These are phyloP conservation scores for Themeda triandra DNA, from an alignment of 176 grass and related monocot species.

Conservation along the genomic window DNA sequence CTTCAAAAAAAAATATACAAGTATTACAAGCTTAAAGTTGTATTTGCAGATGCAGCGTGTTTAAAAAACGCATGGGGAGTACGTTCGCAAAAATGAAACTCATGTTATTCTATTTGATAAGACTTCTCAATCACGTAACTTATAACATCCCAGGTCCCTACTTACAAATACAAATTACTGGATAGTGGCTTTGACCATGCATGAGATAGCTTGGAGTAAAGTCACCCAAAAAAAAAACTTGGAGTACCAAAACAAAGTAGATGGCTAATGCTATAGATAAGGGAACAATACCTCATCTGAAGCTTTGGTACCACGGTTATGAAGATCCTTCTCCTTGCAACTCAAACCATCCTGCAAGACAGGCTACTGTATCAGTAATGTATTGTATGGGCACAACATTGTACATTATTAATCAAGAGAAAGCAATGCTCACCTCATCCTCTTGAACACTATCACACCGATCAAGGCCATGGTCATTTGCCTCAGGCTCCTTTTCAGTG, in stretches of 20 bases:
- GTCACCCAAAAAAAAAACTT: no score
- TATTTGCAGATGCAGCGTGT: not conserved
- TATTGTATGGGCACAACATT: not conserved
- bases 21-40: not conserved
- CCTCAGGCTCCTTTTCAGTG: slow-evolving; percentile 12
- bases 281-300: not conserved
- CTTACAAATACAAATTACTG: not conserved
- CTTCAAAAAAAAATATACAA: not conserved
- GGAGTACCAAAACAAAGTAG: no score
- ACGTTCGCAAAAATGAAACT: no score
- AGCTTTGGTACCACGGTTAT: not conserved
- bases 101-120: not conserved
- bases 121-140: not conserved
- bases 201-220: not conserved
- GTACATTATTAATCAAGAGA: not conserved
- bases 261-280: no score
- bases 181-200: not conserved
- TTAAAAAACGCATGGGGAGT: no score
- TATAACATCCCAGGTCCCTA: not conserved
- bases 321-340: slow-evolving; percentile 1
- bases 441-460: not conserved
- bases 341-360: slow-evolving; percentile 27
- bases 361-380: slow-evolving; percentile 1
- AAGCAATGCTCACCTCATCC: slow-evolving; percentile 34
- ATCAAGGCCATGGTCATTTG: not conserved